These are phyloP conservation scores for Podila epicladia DNA, from an alignment of 192 early-diverging fungal genomes.

Conservation along the genomic window DNA sequence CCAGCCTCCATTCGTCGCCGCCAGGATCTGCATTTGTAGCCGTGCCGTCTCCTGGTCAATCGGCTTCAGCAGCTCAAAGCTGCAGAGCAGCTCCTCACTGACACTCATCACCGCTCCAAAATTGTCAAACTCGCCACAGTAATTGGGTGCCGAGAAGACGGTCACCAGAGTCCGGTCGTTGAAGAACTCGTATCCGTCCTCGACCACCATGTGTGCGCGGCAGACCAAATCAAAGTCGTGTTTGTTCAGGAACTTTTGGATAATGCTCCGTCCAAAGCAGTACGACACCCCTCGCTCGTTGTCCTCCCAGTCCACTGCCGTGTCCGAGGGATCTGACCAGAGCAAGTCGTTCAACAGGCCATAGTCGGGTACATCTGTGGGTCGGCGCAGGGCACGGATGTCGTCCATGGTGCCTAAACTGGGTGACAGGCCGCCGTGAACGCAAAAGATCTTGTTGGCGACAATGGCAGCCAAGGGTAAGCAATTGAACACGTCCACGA, in stretches of 20 bases:
- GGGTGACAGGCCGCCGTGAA: conserved; percentile 94
- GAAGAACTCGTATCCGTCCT: conserved; percentile 99
- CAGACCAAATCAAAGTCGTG: conserved; percentile 94
- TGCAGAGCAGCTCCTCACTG: conserved; percentile 90
- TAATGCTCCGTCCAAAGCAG: conserved; percentile 88
- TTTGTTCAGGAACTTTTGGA: conserved; percentile 84
- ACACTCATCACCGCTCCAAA: conserved; percentile 93
- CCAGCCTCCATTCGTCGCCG: conserved; percentile 40
- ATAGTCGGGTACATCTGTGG: conserved; percentile 91
- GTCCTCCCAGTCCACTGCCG: conserved; percentile 83
- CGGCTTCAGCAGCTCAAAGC: conserved; percentile 85
- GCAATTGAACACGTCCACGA: conserved; percentile 94
- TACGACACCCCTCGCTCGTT: conserved; percentile 97
- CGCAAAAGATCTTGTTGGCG: conserved; percentile 93
- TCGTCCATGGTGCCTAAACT: conserved; percentile 85
- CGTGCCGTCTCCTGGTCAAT: conserved; percentile 48
- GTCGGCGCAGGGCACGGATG: conserved; percentile 80
- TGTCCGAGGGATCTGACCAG: conserved; percentile 93
- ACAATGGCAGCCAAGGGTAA: conserved; percentile 93
- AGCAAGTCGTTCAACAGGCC: conserved; percentile 92
- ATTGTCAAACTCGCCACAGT: conserved; percentile 97
- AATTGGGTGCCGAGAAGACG: conserved; percentile 95
- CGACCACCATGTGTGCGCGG: conserved; percentile 96
- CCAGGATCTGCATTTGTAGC: conserved; percentile 47
- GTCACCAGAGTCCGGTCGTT: conserved; percentile 90